These are phyloP conservation scores for Nicotiana obtusifolia DNA, from an alignment of 257 asterid genomes.

Conservation along the genomic window DNA sequence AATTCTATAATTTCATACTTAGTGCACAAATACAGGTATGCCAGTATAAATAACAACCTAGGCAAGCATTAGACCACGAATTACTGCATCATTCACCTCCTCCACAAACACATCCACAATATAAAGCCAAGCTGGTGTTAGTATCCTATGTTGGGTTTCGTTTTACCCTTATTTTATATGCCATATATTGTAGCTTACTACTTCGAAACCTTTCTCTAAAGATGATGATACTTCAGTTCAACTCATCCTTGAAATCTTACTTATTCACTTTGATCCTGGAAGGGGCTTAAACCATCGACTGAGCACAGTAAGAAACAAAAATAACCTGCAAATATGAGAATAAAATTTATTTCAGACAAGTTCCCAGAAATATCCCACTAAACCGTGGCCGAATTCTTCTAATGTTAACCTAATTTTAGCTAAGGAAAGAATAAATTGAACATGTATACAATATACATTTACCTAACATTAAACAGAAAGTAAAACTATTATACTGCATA, in stretches of 20 bases:
- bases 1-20: constrained; percentile 18
- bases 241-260: background rate
- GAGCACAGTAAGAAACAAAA: background rate
- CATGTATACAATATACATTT: background rate
- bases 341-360: background rate
- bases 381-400: background rate
- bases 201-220: background rate
- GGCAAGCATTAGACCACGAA: background rate
- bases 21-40: constrained; percentile 10
- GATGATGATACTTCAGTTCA: background rate
- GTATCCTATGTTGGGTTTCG: background rate
- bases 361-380: background rate
- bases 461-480: background rate
- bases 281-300: background rate
- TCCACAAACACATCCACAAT: background rate
- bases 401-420: background rate
- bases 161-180: background rate
- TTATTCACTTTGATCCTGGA: background rate
- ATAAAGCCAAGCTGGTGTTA: background rate
- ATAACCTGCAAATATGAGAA: background rate
- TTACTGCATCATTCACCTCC: background rate
- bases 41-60: background rate
- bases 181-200: background rate
- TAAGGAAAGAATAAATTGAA: background rate
- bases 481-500: background rate